phyloP scores from a whole-genome alignment of 768 basidiomycete genomes.

The Phanerochaete sordida region DNA sequence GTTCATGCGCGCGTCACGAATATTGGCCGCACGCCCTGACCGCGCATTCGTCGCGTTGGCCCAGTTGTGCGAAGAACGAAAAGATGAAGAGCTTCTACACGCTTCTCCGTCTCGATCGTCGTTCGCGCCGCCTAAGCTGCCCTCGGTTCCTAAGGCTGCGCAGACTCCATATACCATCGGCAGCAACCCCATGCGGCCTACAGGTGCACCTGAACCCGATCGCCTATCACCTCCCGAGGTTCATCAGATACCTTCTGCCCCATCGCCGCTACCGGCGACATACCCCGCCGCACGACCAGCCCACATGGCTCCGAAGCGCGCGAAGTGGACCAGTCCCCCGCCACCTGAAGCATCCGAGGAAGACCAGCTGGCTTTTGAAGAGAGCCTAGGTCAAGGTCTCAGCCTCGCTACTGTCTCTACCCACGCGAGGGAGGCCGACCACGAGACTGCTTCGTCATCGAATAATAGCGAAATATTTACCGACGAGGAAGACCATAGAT shows the following conservation, averaged over 20 bases:
- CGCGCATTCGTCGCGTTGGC: constrained; percentile 80
- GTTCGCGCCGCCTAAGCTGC: constrained; percentile 43
- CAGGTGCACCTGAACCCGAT: constrained; percentile 35
- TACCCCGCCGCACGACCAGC: constrained; percentile 37
- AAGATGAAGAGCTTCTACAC: constrained; percentile 56
- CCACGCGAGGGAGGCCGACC: constrained; percentile 52
- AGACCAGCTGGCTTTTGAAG: constrained; percentile 66
- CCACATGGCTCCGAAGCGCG: constrained; percentile 78
- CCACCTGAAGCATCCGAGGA: constrained; percentile 69
- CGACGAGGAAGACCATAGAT: constrained; percentile 60
- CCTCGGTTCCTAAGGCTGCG: constrained; percentile 41
- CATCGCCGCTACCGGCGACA: constrained; percentile 14
- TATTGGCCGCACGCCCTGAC: constrained; percentile 75
- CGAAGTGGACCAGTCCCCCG: constrained; percentile 84
- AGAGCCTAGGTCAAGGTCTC: constrained; percentile 59
- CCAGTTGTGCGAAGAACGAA: constrained; percentile 89
- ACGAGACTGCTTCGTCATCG: constrained; percentile 47
- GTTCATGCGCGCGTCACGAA: constrained; percentile 93
- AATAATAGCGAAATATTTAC: constrained; percentile 63
- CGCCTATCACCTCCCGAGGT: constrained; percentile 48
- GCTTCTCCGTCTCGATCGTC: constrained; percentile 44
- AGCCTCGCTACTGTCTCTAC: constrained; percentile 66
- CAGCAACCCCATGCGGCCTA: constrained; percentile 54
- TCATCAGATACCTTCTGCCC: constrained; percentile 14
- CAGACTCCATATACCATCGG: constrained; percentile 72